These are phyloP conservation scores for Dothideomycetidae sp. DNA, from an alignment of 2,329 filamentous ascomycete species.

Conservation along the genomic window DNA sequence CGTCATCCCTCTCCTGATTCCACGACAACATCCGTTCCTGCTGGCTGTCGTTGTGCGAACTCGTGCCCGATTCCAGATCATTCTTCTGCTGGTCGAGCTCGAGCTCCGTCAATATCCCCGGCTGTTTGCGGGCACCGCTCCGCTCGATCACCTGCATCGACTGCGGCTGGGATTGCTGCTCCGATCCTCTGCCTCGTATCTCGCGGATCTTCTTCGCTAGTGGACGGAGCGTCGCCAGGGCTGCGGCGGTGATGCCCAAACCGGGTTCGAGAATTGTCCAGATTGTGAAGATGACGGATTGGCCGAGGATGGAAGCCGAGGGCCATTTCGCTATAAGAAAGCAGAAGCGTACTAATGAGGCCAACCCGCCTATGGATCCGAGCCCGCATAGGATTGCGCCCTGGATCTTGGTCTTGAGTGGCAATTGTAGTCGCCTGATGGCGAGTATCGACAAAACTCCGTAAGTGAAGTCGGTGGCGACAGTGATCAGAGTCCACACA, in stretches of 20 bases:
- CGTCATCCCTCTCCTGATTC: no score
- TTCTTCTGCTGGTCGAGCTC: no score
- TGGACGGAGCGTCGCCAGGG: constrained; percentile 21
- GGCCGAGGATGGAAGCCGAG: constrained; percentile 14
- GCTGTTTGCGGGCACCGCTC: no score
- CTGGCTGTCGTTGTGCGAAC: no score
- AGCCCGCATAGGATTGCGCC: constrained; percentile 1
- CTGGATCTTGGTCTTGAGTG: background rate
- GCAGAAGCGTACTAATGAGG: background rate
- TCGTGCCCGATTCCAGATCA: no score
- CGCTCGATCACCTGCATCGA: no score
- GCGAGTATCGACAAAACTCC: constrained; percentile 2
- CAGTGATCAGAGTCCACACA: constrained; percentile 1
- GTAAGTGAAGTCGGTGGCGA: constrained; percentile 5
- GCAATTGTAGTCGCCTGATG: constrained; percentile 3
- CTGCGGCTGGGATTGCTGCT: no score
- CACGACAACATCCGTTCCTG: no score
- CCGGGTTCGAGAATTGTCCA: constrained; percentile 23
- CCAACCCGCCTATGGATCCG: constrained; percentile 3
- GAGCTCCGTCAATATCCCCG: no score
- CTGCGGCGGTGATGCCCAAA: constrained; percentile 23
- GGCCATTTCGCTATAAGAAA: constrained; percentile 2
- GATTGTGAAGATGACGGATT: constrained; percentile 16
- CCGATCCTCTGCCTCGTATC: no score
- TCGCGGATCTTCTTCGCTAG: no score